Base-by-base conservation (phyloP, 2,329 filamentous ascomycete species). In the Chalaropsis ovoidea region DNA sequence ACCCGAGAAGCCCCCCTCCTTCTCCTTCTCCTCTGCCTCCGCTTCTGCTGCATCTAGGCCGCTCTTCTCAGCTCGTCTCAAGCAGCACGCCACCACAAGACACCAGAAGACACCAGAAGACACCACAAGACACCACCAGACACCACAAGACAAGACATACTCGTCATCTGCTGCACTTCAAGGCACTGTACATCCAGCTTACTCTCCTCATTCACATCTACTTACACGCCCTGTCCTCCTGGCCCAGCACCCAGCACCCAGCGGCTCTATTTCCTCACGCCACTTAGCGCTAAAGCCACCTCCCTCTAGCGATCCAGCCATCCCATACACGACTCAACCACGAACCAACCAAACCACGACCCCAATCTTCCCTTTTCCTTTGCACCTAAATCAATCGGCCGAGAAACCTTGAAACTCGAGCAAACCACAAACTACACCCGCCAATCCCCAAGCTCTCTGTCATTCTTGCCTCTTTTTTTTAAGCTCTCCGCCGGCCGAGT, bases 381-480 rank as follows among this genome's bases (percentile, higher is more conserved):
- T 39, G 27, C 17, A 58, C 27, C 27, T 19, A 43, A 43, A 31
- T 56, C 49, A 64, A 64, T 64, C 63, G 63, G 63, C 63, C 63
- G 63, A 64, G 63, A 60, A 64, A 60, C 22, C n/a, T 56, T 22
- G 45, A 41, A 60, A 60, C 54, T 58, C 31, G 54, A 11, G 13
- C 54, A 39, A 39, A 39, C 24, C 27, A 35, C 54, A 58, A 58
- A 61, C 6, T 31, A 17, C 39, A 27, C 2, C 60, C 60, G n/a
- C 19, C 60, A 43, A 61, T 61, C 27, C 27, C 54, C n/a, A 39
- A 39, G 31, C 31, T 39, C 54, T 58, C 27, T 39, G 54, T 31
- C 54, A 58, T 39, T 58, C 54, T 35, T 58, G n/a, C 11, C 43
- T 10, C 8, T 10, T 10, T 19, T 47, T 47, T 47, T n/a, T 47